phyloP scores from a whole-genome alignment of 2,329 filamentous ascomycete genomes.

The Parascedosporium putredinis region DNA sequence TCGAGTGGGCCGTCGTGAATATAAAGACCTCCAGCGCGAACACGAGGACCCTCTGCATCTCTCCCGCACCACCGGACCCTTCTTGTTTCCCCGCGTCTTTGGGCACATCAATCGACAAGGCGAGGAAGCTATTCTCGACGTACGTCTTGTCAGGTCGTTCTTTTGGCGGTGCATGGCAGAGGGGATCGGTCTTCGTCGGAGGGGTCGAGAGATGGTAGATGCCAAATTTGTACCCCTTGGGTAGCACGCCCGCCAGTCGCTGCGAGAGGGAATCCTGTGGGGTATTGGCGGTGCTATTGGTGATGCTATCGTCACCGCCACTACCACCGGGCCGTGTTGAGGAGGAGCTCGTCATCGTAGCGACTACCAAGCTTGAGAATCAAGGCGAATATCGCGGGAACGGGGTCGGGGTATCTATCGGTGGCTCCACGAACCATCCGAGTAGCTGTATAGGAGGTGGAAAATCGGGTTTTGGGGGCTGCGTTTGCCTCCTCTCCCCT shows the following conservation, averaged over 20 bases:
- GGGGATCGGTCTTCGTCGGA: constrained; percentile 59
- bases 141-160: constrained; percentile 66
- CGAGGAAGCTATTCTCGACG: constrained; percentile 71
- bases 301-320: no score
- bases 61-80: constrained; percentile 15
- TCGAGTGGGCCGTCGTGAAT: constrained; percentile 70
- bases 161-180: constrained; percentile 70
- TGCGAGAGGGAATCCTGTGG: not conserved
- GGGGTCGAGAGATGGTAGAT: constrained; percentile 84
- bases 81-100: not conserved
- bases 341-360: no score
- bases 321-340: no score
- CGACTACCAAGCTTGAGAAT: no score
- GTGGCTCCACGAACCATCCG: no score
- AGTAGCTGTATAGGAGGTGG: not conserved
- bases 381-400: no score
- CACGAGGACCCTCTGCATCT: constrained; percentile 43
- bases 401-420: no score
- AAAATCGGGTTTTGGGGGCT: not conserved
- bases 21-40: constrained; percentile 82
- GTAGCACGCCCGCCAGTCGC: constrained; percentile 38
- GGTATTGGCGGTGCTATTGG: not conserved
- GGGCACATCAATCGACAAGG: constrained; percentile 34
- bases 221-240: constrained; percentile 47
- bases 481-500: not conserved